phyloP scores from a whole-genome alignment of 2,329 filamentous ascomycete species.

The Fusarium heterosporum region DNA sequence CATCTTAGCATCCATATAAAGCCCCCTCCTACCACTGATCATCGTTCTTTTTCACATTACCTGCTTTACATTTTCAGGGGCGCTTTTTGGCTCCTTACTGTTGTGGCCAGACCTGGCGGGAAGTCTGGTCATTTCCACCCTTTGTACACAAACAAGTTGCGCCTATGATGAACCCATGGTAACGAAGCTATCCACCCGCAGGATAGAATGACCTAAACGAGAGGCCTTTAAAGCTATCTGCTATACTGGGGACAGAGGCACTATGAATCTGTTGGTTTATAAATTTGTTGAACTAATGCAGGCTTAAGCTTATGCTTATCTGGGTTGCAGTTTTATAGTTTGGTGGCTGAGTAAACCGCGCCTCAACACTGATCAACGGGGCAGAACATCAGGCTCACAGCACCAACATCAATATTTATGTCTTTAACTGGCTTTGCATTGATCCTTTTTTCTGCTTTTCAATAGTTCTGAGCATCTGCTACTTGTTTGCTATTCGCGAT shows the following conservation, averaged over 20 bases:
- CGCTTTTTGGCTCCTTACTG: neutral
- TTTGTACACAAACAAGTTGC: neutral
- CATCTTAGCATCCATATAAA: neutral
- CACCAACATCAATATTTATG: neutral
- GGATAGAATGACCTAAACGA: neutral
- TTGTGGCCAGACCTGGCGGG: neutral
- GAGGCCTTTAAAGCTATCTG: neutral
- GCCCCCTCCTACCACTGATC: neutral
- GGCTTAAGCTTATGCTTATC: neutral
- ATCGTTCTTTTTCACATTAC: neutral
- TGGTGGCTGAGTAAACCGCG: slow-evolving; percentile 16
- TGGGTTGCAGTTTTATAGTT: slow-evolving; percentile 3
- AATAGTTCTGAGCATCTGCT: fast-evolving
- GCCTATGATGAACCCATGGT: slow-evolving; percentile 1
- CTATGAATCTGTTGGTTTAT: neutral
- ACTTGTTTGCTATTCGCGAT: fast-evolving
- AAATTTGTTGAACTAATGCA: neutral
- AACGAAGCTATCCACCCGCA: slow-evolving; percentile 3
- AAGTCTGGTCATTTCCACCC: neutral
- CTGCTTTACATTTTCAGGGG: neutral
- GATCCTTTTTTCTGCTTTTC: neutral
- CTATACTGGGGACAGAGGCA: slow-evolving; percentile 3
- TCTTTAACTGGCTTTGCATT: neutral
- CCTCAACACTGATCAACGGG: slow-evolving; percentile 3
- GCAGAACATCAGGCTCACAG: neutral